Evolutionary conservation across 2,329 filamentous ascomycete genomes (phyloP).

Genomic region (Ceratocystis harringtonii): DNA sequence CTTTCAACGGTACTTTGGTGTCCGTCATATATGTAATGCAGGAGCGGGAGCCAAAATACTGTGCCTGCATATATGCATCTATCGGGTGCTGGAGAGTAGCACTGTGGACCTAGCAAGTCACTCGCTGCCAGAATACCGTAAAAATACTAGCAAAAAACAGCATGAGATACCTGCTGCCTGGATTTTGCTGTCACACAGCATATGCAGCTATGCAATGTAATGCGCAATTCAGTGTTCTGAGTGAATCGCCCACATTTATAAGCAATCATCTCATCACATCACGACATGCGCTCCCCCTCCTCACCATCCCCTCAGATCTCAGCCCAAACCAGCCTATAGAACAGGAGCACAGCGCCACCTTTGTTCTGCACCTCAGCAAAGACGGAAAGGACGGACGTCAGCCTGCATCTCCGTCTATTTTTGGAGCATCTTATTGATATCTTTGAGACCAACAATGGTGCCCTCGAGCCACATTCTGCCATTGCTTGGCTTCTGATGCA

Average conservation of each 20-base stretch:
- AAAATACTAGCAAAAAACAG: no score
- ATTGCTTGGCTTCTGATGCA: background rate
- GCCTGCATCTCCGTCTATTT: background rate
- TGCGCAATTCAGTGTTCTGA: no score
- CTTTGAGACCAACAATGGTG: background rate
- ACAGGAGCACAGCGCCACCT: background rate
- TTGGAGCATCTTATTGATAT: background rate
- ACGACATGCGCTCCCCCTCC: background rate
- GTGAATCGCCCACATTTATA: background rate
- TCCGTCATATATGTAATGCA: background rate
- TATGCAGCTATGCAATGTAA: background rate
- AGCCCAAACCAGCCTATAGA: background rate
- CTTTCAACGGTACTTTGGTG: background rate
- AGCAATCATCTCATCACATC: background rate
- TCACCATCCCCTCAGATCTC: background rate
- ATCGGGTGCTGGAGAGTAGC: background rate
- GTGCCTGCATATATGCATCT: slow-evolving; percentile 5
- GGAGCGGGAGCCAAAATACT: background rate
- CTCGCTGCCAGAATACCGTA: no score
- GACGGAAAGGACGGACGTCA: background rate
- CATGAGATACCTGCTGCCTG: background rate
- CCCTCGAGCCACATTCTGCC: slow-evolving; percentile 1
- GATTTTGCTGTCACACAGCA: background rate
- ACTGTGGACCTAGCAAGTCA: background rate
- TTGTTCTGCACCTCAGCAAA: background rate